phyloP scores from a whole-genome alignment of 495 filamentous ascomycete genomes.

The Neurospora sp. region DNA sequence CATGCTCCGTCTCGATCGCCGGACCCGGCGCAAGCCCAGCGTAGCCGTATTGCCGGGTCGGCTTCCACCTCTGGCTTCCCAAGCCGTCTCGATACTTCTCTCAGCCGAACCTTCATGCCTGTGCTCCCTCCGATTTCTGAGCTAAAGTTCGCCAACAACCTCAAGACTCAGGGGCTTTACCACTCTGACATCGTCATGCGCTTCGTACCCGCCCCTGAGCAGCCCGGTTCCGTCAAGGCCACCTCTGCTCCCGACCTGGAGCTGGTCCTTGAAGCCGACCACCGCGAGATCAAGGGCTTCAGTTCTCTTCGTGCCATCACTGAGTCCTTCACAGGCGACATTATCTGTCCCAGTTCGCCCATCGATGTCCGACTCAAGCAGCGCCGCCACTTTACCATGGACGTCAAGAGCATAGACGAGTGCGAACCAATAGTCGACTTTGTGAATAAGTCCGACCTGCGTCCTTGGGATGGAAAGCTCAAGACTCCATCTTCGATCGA shows the following conservation, averaged over 20 bases:
- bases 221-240: not conserved
- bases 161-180: slow-evolving; percentile 13
- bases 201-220: slow-evolving; percentile 17
- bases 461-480: slow-evolving; percentile 23
- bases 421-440: slow-evolving; percentile 25
- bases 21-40: not conserved
- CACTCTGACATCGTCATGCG: slow-evolving; percentile 17
- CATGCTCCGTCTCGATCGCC: slow-evolving; percentile 13
- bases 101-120: slow-evolving; percentile 17
- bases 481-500: slow-evolving; percentile 24
- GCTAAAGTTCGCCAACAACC: slow-evolving; percentile 12
- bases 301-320: slow-evolving; percentile 14
- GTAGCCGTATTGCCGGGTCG: slow-evolving; percentile 5
- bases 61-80: slow-evolving; percentile 11
- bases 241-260: slow-evolving; percentile 23
- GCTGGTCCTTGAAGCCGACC: slow-evolving; percentile 24
- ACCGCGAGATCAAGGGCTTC: slow-evolving; percentile 14
- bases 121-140: slow-evolving; percentile 11
- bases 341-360: slow-evolving; percentile 25
- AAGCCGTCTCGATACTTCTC: not conserved
- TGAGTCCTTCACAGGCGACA: slow-evolving; percentile 8
- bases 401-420: slow-evolving; percentile 3
- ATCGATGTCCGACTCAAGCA: slow-evolving; percentile 35
- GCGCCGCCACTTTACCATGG: slow-evolving; percentile 18
- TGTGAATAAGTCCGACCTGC: slow-evolving; percentile 25